Conservation (phyloP, 208 protist species). For the Acanthamoeba triangularis region DNA sequence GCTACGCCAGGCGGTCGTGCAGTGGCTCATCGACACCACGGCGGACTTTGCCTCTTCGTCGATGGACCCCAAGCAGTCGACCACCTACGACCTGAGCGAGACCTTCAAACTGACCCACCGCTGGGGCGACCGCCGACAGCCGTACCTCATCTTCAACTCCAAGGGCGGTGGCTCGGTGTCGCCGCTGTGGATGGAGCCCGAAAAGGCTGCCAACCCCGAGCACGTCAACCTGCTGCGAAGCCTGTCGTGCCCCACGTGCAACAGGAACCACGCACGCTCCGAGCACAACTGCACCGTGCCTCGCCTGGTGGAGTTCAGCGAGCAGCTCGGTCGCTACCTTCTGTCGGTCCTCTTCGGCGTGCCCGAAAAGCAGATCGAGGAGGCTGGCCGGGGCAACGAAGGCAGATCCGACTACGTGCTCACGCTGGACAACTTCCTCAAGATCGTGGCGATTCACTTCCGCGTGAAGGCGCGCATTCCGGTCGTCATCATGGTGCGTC, state of each 20-base stretch:
- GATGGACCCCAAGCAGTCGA: slow-evolving; percentile 48
- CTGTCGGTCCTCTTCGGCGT: slow-evolving; percentile 52
- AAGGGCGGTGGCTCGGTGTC: slow-evolving; percentile 19
- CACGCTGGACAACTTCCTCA: slow-evolving; percentile 78
- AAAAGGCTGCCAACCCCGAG: background rate
- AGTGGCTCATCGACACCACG: slow-evolving; percentile 63
- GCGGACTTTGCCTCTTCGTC: slow-evolving; percentile 53
- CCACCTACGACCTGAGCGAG: slow-evolving; percentile 46
- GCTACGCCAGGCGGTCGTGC: slow-evolving; percentile 13
- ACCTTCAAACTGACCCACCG: slow-evolving; percentile 41
- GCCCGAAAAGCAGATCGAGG: slow-evolving; percentile 1
- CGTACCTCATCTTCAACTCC: slow-evolving; percentile 62
- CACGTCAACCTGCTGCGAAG: background rate
- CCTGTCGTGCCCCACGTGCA: slow-evolving; percentile 22
- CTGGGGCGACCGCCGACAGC: slow-evolving; percentile 10
- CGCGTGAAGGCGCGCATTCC: slow-evolving; percentile 59
- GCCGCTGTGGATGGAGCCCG: slow-evolving; percentile 38
- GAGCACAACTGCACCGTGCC: slow-evolving; percentile 43
- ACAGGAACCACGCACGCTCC: background rate
- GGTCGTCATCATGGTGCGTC: slow-evolving; percentile 71
- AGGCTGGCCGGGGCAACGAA: background rate
- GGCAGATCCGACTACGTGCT: slow-evolving; percentile 41
- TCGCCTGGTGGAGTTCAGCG: slow-evolving; percentile 26
- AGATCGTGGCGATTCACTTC: slow-evolving; percentile 72
- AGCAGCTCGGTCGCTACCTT: slow-evolving; percentile 30